phyloP scores from a whole-genome alignment of 495 filamentous ascomycete species.

The Pyronema omphalodes region DNA sequence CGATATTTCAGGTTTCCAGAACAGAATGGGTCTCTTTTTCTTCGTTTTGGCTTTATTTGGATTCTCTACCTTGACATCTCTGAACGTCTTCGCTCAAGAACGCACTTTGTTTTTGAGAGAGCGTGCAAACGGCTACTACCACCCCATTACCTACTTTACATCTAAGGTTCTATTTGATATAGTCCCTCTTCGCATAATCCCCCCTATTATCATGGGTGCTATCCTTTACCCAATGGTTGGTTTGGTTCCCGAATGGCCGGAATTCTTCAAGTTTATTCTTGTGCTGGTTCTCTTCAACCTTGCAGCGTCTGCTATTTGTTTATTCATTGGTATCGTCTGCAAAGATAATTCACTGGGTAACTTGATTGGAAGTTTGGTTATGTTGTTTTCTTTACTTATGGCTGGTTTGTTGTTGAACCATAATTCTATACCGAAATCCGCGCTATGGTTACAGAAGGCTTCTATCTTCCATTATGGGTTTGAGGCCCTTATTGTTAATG shows the following conservation, averaged over 20 bases:
- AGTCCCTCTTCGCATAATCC: slow-evolving; percentile 79
- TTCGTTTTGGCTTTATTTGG: slow-evolving; percentile 91
- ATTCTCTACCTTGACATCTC: slow-evolving; percentile 82
- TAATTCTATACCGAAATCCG: slow-evolving; percentile 66
- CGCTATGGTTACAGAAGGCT: slow-evolving; percentile 82
- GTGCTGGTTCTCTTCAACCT: slow-evolving; percentile 92
- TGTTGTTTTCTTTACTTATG: slow-evolving; percentile 94
- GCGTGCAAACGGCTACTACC: slow-evolving; percentile 91
- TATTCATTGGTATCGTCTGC: slow-evolving; percentile 94
- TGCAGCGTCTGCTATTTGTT: slow-evolving; percentile 74
- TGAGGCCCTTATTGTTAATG: slow-evolving; percentile 87
- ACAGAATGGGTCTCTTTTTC: slow-evolving; percentile 94
- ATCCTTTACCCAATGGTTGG: slow-evolving; percentile 98
- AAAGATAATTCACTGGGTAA: slow-evolving; percentile 85
- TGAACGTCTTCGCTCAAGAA: slow-evolving; percentile 88
- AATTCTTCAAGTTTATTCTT: slow-evolving; percentile 82
- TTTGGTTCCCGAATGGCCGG: slow-evolving; percentile 59
- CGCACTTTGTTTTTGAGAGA: slow-evolving; percentile 85
- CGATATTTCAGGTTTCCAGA: slow-evolving; percentile 95
- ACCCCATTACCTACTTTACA: slow-evolving; percentile 89
- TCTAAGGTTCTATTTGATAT: slow-evolving; percentile 93
- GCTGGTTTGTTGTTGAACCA: slow-evolving; percentile 87
- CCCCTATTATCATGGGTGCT: slow-evolving; percentile 87
- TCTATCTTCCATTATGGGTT: slow-evolving; percentile 99
- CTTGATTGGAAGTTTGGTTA: slow-evolving; percentile 83